Conservation (phyloP, 2,329 filamentous ascomycete species). For the Leptographium flavum region DNA sequence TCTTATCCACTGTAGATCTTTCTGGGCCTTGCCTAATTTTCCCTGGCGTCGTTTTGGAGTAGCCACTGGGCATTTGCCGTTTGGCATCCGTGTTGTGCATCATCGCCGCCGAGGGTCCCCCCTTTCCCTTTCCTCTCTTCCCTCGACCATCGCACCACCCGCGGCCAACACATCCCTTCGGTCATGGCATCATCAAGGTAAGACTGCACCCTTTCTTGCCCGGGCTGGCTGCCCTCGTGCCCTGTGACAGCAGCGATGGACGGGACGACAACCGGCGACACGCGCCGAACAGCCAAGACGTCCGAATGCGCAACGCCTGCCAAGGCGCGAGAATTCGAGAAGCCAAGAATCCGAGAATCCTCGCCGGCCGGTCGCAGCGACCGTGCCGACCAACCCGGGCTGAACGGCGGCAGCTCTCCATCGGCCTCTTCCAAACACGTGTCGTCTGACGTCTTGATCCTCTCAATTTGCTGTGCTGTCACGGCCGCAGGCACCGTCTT, state of each 20-base stretch:
- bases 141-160: not conserved
- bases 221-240: not conserved
- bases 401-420: too few species aligned
- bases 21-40: not conserved
- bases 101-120: not conserved
- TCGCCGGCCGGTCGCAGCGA: too few species aligned
- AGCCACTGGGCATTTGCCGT: too few species aligned
- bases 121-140: not conserved
- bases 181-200: conserved; percentile 10
- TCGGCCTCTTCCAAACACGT: too few species aligned
- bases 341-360: too few species aligned
- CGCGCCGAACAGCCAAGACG: too few species aligned
- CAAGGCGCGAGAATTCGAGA: too few species aligned
- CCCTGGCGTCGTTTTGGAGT: not conserved
- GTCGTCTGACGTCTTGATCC: too few species aligned
- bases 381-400: too few species aligned
- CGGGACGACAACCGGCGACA: too few species aligned
- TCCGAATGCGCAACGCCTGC: too few species aligned
- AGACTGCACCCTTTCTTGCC: not conserved
- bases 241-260: not conserved
- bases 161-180: not conserved
- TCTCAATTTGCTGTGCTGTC: not conserved
- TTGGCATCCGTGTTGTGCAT: not conserved
- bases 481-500: too few species aligned
- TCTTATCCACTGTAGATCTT: conserved; percentile 2